Base-by-base conservation (phyloP, 208 protist species). In the Leishmania braziliensis region DNA sequence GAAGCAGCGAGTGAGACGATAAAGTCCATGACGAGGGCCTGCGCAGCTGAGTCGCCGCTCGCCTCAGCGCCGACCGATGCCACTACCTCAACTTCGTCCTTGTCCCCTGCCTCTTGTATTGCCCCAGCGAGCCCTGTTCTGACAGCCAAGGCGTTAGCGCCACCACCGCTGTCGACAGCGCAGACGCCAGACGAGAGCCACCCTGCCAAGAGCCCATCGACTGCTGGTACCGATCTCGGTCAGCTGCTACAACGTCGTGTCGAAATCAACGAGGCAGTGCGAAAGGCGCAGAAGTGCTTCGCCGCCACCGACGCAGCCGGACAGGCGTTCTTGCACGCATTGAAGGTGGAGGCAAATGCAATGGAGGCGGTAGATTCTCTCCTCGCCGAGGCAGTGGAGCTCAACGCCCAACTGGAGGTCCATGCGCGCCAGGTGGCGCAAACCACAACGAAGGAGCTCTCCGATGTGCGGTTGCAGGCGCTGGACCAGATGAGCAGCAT, bases 381-480 rank as follows among this genome's bases (percentile, higher is more conserved):
- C 39, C 77, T 94, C 29, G 70, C 33, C 0, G 82, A 92, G 78
- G 79, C 89, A 5, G 43, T 33, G 73, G 60, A 53, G 56, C 81
- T 92, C 18, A 77, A 84, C 75, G 66, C 26, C 0, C 60, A 88
- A 69, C 83, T 94, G 23, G 81, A 85, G 81, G 46, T 51, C 3
- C 79, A 85, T 56, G 87, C 89, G 33, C 79, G 84, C 0, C 76
- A 73, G n/a, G 81, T 90, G 36, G 86, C 84, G 33, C 75, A 71
- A 50, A 85, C 80, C n/a, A 88, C 86, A 23, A 81, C 72, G 54
- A 80, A 82, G 68, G 89, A 89, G 79, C 80, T 94, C 33, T 89
- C 89, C 6, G 82, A 84, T 46, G 74, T 43, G 33, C 91, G 88
- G 5, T 65, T 92, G 69, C 77, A 92, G 79, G 86, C 79, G 26